phyloP scores from a whole-genome alignment of 23 red algal species.

The Gracilaria gracilis region DNA sequence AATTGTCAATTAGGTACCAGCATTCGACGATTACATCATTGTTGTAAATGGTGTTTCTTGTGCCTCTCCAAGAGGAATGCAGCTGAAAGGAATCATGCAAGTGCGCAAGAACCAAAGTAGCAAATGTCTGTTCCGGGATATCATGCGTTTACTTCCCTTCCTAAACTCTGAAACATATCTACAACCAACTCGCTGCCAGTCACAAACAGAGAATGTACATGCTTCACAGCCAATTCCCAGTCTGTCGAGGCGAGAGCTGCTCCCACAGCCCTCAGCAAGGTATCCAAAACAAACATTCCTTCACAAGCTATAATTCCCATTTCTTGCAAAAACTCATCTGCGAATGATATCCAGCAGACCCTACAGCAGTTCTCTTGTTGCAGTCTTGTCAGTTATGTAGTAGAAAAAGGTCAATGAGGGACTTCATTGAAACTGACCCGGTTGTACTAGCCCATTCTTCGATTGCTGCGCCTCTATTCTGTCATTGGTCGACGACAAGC shows the following conservation, averaged over 20 bases:
- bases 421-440: slow-evolving; percentile 75
- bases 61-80: too few relatives aligned
- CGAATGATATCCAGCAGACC: slow-evolving; percentile 80
- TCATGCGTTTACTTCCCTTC: too few relatives aligned
- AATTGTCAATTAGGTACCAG: too few relatives aligned
- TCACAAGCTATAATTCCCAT: slow-evolving; percentile 83
- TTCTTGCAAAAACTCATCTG: slow-evolving; percentile 87
- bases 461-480: slow-evolving; percentile 52
- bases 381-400: slow-evolving; percentile 63
- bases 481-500: slow-evolving; percentile 70
- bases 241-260: slow-evolving; percentile 56
- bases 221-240: slow-evolving; percentile 68
- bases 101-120: too few relatives aligned
- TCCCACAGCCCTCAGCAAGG: slow-evolving; percentile 69
- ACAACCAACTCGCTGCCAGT: too few relatives aligned
- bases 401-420: slow-evolving; percentile 84
- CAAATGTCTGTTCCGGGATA: too few relatives aligned
- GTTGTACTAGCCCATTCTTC: slow-evolving; percentile 86
- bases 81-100: too few relatives aligned
- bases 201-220: slow-evolving; percentile 57
- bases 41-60: too few relatives aligned
- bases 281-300: slow-evolving; percentile 80
- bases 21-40: too few relatives aligned
- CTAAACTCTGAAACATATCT: too few relatives aligned
- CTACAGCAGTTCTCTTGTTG: slow-evolving; percentile 49